Evolutionary conservation across 1,139 yeast genomes (phyloP), one percentile per base, ranked within the genome.

Genomic region (Yamadazyma spencermartinsiae): DNA sequence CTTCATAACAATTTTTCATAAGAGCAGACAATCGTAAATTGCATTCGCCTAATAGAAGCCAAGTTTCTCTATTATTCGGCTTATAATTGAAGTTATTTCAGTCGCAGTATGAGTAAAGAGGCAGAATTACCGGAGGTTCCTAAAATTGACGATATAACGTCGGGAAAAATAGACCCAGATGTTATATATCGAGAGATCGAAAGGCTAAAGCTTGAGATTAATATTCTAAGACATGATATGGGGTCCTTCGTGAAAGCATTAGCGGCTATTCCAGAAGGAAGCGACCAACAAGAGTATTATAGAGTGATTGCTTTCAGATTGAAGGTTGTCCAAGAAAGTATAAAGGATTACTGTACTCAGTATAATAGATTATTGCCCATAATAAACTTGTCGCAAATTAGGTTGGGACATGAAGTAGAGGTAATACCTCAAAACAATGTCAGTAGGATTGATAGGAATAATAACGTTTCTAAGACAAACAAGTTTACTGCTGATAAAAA

Each of bases 311-410:
- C 55, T 9, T 58, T 51, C 42, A 50, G 63, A 34, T 55, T 76
- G 36, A 58, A 59, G 31, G 52, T 60, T 2, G 63, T 76, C 7
- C 73, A 68, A 44, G 48, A 44, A 11, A 62, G 65, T 38, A 72
- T 75, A 26, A 63, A 62, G 31, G 69, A 65, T 6, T 76, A 75
- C 42, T 68, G 74, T 45, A 58, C 50, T 4, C 65, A 72, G 40
- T 76, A 75, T 49, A 71, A 68, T 41, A 61, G 68, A 43, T 53
- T 75, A 14, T 55, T 74, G 3, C 81, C 80, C 2, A 64, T 76
- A 26, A 72, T 77, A 31, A 68, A 75, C 43, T 63, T 73, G 45
- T 68, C 80, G 1, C 80, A 76, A 49, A 67, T 73, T 29, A 73
- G 71, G 43, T 56, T 72, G 38, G 77, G 76, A 1, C 71, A 70